Evolutionary conservation across 2,329 filamentous ascomycete genomes (phyloP).

Genomic region (Diaporthe nobilis): DNA sequence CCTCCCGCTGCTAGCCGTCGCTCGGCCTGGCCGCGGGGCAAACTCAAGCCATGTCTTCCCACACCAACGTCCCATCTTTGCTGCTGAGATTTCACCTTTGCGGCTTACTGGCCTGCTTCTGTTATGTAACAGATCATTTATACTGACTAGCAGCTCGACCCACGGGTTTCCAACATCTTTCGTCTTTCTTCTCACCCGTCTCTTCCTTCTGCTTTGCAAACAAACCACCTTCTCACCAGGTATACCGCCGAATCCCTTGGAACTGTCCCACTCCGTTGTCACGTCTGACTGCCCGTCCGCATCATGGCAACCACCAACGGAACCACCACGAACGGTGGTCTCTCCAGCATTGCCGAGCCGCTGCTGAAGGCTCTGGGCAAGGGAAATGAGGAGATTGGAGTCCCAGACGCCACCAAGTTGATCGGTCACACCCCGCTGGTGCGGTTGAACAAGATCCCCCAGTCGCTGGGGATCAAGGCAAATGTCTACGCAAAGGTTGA

Average conservation of each 20-base stretch:
- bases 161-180: not conserved
- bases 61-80: constrained; percentile 27
- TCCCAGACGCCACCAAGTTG: constrained; percentile 81
- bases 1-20: constrained; percentile 33
- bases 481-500: constrained; percentile 93
- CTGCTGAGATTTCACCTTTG: constrained; percentile 17
- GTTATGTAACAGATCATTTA: constrained; percentile 31
- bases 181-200: not conserved
- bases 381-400: constrained; percentile 44
- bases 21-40: constrained; percentile 32
- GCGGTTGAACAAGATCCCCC: constrained; percentile 91
- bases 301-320: constrained; percentile 39
- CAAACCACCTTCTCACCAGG: not conserved
- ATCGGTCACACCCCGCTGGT: constrained; percentile 98
- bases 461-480: constrained; percentile 89
- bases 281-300: constrained; percentile 12
- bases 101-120: constrained; percentile 27
- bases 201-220: not conserved
- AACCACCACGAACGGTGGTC: constrained; percentile 32
- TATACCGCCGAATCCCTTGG: not conserved
- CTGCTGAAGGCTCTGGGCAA: constrained; percentile 25
- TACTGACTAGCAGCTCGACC: constrained; percentile 33
- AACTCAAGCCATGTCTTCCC: constrained; percentile 28
- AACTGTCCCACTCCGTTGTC: not conserved
- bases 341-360: constrained; percentile 22